Conservation (phyloP, 169 alveolate genomes). For the Eimeria maxima region DNA sequence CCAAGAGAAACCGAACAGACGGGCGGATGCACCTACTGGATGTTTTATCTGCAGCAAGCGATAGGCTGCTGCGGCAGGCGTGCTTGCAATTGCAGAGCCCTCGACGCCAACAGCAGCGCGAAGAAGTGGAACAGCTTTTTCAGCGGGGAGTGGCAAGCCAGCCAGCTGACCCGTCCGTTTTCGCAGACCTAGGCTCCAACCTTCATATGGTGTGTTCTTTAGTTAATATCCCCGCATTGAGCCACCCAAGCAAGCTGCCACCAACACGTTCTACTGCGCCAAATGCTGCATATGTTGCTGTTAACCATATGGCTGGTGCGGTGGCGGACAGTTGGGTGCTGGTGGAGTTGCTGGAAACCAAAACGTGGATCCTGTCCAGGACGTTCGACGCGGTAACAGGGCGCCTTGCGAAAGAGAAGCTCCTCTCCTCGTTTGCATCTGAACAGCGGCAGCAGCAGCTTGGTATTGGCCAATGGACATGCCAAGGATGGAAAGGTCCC, state of each 20-base stretch:
- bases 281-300: not conserved
- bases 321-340: slow-evolving; percentile 69
- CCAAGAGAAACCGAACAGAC: not conserved
- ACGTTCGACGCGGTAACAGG: slow-evolving; percentile 71
- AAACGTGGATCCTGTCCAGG: slow-evolving; percentile 62
- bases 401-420: slow-evolving; percentile 67
- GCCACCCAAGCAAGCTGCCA: not conserved
- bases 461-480: slow-evolving; percentile 70
- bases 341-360: slow-evolving; percentile 67
- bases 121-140: slow-evolving; percentile 46
- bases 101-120: slow-evolving; percentile 76
- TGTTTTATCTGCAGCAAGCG: slow-evolving; percentile 68
- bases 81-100: slow-evolving; percentile 70
- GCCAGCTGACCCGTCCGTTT: slow-evolving; percentile 50
- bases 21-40: slow-evolving; percentile 15
- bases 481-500: slow-evolving; percentile 78
- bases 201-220: slow-evolving; percentile 53
- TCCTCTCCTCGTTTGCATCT: slow-evolving; percentile 51
- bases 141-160: slow-evolving; percentile 66
- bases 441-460: slow-evolving; percentile 61
- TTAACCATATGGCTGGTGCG: slow-evolving; percentile 5
- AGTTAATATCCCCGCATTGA: slow-evolving; percentile 6
- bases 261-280: not conserved
- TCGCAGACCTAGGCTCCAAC: slow-evolving; percentile 51
- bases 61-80: slow-evolving; percentile 53